Conservation (phyloP, 768 basidiomycete species). For the Kwoniella sp. region DNA sequence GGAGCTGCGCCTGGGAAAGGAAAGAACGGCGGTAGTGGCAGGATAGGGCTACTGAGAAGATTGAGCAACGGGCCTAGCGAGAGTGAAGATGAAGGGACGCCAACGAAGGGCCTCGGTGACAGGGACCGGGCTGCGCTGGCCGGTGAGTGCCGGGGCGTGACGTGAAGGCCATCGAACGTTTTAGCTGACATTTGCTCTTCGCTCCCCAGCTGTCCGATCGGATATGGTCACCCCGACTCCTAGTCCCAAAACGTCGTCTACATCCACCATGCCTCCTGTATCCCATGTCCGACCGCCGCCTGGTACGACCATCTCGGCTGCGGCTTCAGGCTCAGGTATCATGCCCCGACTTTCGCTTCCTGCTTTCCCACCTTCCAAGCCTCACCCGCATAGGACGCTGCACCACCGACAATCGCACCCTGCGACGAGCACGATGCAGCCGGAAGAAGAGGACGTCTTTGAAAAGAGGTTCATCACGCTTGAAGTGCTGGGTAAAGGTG, state of each 20-base stretch:
- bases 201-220: conserved; percentile 14
- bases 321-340: conserved; percentile 23
- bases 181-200: background rate
- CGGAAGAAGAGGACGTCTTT: conserved; percentile 59
- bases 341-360: conserved; percentile 48
- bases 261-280: conserved; percentile 3
- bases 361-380: conserved; percentile 36
- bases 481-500: conserved; percentile 84
- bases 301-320: conserved; percentile 11
- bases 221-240: conserved; percentile 27
- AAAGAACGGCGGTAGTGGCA: background rate
- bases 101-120: conserved; percentile 48
- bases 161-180: background rate
- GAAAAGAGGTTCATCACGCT: conserved; percentile 81
- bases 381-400: conserved; percentile 38
- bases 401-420: conserved; percentile 47
- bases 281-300: conserved; percentile 3
- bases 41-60: conserved; percentile 43
- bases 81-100: conserved; percentile 53
- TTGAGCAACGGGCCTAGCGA: conserved; percentile 41
- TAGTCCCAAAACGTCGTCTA: conserved; percentile 13
- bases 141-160: conserved; percentile 28
- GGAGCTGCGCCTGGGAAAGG: conserved; percentile 7
- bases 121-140: conserved; percentile 27
- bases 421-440: conserved; percentile 24